A percentile compares a stretch with the other conserved stretches of the same genome.
Evolutionary conservation across 768 basidiomycete species (phyloP).

Genomic region (Boletus patriciae): DNA sequence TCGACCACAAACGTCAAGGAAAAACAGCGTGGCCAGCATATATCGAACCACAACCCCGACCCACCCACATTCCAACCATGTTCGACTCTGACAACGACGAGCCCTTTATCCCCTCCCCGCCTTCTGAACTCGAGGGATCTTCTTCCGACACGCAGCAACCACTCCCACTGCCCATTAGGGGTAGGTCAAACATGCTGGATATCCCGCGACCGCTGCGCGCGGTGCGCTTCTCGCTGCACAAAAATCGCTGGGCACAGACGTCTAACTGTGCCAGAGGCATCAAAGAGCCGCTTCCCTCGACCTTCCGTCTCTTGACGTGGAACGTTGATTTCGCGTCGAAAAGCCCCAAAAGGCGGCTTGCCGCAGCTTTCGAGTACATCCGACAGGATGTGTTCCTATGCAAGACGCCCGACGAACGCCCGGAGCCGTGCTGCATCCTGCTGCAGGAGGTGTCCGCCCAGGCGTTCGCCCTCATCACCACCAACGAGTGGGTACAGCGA

Average conservation of each 20-base stretch:
- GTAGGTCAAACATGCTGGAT: slow-evolving; percentile 23
- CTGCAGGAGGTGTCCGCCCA: slow-evolving; percentile 62
- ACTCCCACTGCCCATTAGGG: slow-evolving; percentile 14
- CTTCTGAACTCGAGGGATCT: slow-evolving; percentile 25
- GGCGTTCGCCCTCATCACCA: slow-evolving; percentile 50
- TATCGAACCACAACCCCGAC: slow-evolving; percentile 9
- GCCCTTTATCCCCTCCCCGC: slow-evolving; percentile 31
- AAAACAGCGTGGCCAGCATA: slow-evolving; percentile 9
- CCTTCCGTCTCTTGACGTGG: slow-evolving; percentile 66
- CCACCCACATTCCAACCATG: slow-evolving; percentile 20
- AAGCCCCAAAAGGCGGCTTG: slow-evolving; percentile 44
- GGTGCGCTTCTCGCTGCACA: slow-evolving; percentile 35
- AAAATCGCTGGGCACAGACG: slow-evolving; percentile 34
- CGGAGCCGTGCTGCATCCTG: slow-evolving; percentile 61
- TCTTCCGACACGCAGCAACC: slow-evolving; percentile 32
- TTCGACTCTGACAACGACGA: slow-evolving; percentile 31
- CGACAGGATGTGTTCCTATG: slow-evolving; percentile 52
- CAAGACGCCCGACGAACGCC: slow-evolving; percentile 41
- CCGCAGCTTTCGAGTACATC: slow-evolving; percentile 52
- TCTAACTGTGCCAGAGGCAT: slow-evolving; percentile 37
- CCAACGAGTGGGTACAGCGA: slow-evolving; percentile 60
- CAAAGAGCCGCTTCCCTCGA: slow-evolving; percentile 40
- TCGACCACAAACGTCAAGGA: slow-evolving; percentile 14
- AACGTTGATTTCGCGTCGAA: slow-evolving; percentile 57
- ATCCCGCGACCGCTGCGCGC: slow-evolving; percentile 31